phyloP scores from a whole-genome alignment of 139 green algal genomes.

The Pseudopediastrum boryanum region DNA sequence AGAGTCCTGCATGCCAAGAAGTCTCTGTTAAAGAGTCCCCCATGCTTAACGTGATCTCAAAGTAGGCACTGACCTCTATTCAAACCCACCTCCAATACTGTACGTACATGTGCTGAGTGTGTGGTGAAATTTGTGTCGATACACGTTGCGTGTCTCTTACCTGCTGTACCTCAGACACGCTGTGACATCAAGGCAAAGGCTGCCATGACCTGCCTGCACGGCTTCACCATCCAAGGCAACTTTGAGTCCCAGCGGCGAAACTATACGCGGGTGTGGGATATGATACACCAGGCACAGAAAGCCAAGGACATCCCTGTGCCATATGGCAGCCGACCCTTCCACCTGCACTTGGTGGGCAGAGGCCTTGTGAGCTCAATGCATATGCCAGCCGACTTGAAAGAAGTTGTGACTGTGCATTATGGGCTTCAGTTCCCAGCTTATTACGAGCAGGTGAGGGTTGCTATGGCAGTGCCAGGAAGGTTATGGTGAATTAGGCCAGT shows the following conservation, averaged over 20 bases:
- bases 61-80: too few relatives aligned
- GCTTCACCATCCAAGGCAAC: constrained; percentile 44
- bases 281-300: constrained; percentile 4
- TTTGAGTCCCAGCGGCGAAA: constrained; percentile 36
- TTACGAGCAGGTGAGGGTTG: constrained; percentile 29
- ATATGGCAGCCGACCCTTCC: constrained; percentile 10
- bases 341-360: constrained; percentile 35
- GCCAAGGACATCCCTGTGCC: background rate
- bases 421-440: constrained; percentile 30
- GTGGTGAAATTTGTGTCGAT: too few relatives aligned
- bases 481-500: too few relatives aligned
- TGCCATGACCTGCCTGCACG: constrained; percentile 21
- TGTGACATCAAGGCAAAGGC: background rate
- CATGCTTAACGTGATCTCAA: too few relatives aligned
- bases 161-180: constrained; percentile 10
- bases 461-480: too few relatives aligned
- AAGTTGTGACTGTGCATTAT: constrained; percentile 22
- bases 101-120: too few relatives aligned
- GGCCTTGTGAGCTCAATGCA: constrained; percentile 5
- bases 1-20: too few relatives aligned
- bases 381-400: background rate
- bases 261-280: constrained; percentile 26
- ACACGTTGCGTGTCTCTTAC: too few relatives aligned
- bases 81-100: too few relatives aligned
- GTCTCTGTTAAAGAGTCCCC: too few relatives aligned